phyloP scores from a whole-genome alignment of 169 alveolate genomes.

The Plasmodium inui region DNA sequence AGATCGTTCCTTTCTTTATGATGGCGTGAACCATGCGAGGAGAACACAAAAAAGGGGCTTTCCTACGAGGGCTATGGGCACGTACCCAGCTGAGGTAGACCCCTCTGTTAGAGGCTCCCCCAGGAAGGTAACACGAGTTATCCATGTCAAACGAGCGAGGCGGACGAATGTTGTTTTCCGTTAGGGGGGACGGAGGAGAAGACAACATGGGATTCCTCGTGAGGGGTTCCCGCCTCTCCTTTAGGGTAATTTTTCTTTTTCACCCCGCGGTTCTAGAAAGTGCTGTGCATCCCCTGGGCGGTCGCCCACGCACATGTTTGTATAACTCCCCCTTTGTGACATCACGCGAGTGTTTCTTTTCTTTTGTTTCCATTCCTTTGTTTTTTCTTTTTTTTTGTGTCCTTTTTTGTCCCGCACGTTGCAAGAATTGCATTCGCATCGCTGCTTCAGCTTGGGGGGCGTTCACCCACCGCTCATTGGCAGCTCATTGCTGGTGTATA shows the following conservation, averaged over 20 bases:
- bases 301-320: not conserved
- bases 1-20: not conserved
- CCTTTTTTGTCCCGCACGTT: not conserved
- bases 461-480: not conserved
- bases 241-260: too few relatives aligned
- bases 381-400: not conserved
- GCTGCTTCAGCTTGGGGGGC: not conserved
- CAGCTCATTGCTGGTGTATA: not conserved
- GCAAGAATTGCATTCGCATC: not conserved
- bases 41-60: not conserved
- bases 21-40: not conserved
- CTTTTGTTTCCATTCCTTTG: not conserved
- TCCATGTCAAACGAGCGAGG: not conserved
- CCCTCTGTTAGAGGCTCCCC: not conserved
- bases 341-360: not conserved
- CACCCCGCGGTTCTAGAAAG: not conserved
- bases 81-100: not conserved
- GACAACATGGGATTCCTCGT: not conserved
- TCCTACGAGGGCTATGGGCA: not conserved
- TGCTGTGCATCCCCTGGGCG: not conserved
- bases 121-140: not conserved
- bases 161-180: not conserved
- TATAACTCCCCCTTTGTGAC: not conserved
- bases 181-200: not conserved
- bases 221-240: not conserved